Percentiles rank a stretch among this genome's conserved stretches.
Evolutionary conservation across 2,329 filamentous ascomycete genomes (phyloP).

Genomic region (Colletotrichum graminicola): DNA sequence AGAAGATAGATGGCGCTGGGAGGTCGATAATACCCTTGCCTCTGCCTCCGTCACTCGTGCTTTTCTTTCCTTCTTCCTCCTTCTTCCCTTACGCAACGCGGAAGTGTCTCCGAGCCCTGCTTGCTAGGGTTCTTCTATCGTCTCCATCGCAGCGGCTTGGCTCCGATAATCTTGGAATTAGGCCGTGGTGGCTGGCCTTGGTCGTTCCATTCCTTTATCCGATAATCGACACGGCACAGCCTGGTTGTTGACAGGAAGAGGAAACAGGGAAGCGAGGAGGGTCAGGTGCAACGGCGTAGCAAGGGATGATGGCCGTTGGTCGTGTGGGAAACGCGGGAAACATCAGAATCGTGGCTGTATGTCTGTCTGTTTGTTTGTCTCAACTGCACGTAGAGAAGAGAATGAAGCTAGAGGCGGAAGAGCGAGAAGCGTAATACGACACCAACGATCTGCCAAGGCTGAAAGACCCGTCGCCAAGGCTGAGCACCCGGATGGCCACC

Average conservation of each 20-base stretch:
- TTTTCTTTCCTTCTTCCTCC: too few relatives aligned
- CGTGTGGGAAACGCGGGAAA: constrained; percentile 16
- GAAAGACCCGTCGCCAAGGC: constrained; percentile 38
- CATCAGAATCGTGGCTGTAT: too few relatives aligned
- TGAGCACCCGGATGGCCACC: constrained; percentile 37
- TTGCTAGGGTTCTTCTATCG: constrained; percentile 9
- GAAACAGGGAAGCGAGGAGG: constrained; percentile 9
- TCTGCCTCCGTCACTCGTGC: background rate
- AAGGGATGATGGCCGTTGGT: background rate
- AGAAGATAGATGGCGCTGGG: background rate
- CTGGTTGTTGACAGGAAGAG: background rate
- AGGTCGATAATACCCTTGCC: background rate
- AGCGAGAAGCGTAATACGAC: constrained; percentile 35
- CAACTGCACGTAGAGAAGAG: background rate
- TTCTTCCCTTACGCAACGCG: constrained; percentile 5
- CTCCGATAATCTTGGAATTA: constrained; percentile 2
- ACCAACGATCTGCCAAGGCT: constrained; percentile 37
- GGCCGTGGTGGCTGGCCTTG: constrained; percentile 4
- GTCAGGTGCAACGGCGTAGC: background rate
- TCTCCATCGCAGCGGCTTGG: constrained; percentile 21
- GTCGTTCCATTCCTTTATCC: background rate
- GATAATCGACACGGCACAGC: background rate
- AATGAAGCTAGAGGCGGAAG: background rate
- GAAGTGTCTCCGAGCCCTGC: constrained; percentile 4
- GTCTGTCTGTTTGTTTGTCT: too few relatives aligned